Base-by-base conservation (phyloP, 768 basidiomycete genomes). In the Boletus rubescentipes region DNA sequence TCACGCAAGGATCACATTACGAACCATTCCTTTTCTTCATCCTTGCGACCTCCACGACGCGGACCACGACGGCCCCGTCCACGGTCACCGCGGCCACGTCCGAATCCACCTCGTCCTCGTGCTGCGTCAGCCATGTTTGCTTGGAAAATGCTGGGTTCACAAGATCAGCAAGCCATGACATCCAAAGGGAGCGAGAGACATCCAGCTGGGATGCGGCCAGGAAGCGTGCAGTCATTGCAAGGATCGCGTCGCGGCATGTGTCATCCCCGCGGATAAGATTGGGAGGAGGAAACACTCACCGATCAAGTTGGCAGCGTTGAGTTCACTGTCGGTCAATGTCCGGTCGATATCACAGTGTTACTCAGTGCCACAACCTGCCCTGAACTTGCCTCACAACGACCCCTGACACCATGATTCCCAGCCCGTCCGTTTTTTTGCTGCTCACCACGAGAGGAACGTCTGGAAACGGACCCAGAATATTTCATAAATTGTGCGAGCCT, bases 1-100 rank as follows among this genome's bases (percentile, higher is more conserved):
- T 16, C 18, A 40, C 2, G 36, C 40, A 47, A 37, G 51, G 31
- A 55, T 44, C n/a, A 31, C 18, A 8, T 30, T 30, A 74, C 79
- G 73, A 72, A 97, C 96, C 97, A 98, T 75, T 98, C 97, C 82
- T 98, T 98, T 79, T 98, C 97, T 75, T 98, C 97, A 69, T 99
- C 97, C 82, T 97, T 98, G 81, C 93, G 93, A 55, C 91, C 92
- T 53, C 96, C 97, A 64, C 96, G 89, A 65, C 97, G 88, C 63
- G 93, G 90, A 46, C 95, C 84, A 59, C 86, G 76, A 66, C 87
- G 80, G 38, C 85, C 84, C 45, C 83, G 74, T 16, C 82, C 79
- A 57, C 81, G 72, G 35, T 79, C 89, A 55, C 91, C 84, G 51
- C 92, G 85, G 52, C 92, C 90, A 63, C 93, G 85, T 59, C 93